Percentiles rank a stretch among this genome's conserved stretches.
Conservation (phyloP, 176 grass and related monocot genomes). For the Hsuehochloa calcarea region DNA sequence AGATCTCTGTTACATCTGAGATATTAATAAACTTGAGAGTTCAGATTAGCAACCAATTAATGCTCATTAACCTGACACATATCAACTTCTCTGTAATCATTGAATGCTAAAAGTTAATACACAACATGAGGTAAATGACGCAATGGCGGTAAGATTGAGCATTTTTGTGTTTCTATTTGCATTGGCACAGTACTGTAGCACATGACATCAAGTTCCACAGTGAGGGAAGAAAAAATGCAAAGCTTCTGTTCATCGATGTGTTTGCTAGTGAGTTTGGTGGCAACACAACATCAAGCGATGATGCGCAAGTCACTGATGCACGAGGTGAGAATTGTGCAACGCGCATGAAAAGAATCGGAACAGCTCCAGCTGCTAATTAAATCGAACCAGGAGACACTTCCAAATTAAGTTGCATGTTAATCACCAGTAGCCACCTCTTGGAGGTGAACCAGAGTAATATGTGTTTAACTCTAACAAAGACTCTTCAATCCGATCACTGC, state of each 20-base stretch:
- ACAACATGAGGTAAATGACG: not conserved
- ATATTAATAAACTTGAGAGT: not conserved
- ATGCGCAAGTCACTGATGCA: constrained; percentile 1
- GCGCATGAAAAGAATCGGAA: constrained; percentile 1
- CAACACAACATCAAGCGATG: constrained; percentile 18
- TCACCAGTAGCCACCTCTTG: not conserved
- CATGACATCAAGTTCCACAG: not conserved
- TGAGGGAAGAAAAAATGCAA: not conserved
- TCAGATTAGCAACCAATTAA: not conserved
- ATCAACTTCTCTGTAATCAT: not conserved
- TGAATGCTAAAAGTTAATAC: no score
- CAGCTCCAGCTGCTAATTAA: not conserved
- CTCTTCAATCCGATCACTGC: not conserved
- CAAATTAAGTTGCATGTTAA: not conserved
- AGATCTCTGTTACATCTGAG: not conserved
- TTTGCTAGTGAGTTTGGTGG: constrained; percentile 14
- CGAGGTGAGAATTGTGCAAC: constrained; percentile 13
- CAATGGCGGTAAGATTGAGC: not conserved
- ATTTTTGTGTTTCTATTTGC: not conserved
- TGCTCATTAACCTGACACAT: not conserved
- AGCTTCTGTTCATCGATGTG: not conserved
- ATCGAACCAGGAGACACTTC: not conserved
- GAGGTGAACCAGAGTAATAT: not conserved
- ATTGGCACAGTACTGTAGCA: not conserved
- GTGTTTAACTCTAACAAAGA: no score